Conservation (phyloP, 2,329 filamentous ascomycete species). For the Pseudocercospora eumusae region DNA sequence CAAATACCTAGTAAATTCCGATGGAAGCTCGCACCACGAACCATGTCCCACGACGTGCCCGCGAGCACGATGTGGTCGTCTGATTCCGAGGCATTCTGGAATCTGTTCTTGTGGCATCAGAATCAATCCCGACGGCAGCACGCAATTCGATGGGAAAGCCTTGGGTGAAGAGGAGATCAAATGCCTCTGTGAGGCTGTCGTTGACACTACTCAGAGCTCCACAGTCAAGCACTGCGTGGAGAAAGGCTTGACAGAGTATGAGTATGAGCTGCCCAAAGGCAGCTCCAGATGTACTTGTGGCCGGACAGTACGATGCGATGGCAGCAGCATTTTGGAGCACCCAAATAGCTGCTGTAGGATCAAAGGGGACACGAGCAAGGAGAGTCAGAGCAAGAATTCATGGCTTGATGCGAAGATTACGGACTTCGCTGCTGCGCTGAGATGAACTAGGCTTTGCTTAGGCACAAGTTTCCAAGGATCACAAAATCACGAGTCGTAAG, state of each 20-base stretch:
- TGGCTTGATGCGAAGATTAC: neutral
- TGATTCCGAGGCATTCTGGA: neutral
- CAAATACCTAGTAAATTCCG: neutral
- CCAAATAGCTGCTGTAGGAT: constrained; percentile 6
- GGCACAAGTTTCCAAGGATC: no score
- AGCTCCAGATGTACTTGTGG: neutral
- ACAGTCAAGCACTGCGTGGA: neutral
- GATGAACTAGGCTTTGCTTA: neutral
- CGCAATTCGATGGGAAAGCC: neutral
- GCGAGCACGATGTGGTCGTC: neutral
- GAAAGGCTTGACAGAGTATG: neutral
- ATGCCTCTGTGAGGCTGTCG: neutral
- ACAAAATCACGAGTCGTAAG: no score
- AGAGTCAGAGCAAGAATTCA: neutral
- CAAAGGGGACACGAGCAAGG: neutral
- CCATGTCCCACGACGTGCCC: neutral
- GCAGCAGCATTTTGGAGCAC: constrained; percentile 1
- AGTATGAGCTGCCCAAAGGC: neutral
- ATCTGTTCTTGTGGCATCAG: neutral
- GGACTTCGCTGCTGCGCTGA: neutral
- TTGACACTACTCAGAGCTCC: neutral
- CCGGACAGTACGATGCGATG: neutral
- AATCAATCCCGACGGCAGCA: neutral
- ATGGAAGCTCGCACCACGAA: neutral
- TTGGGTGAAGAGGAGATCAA: neutral